Conservation (phyloP, 2,329 filamentous ascomycete genomes). For the Boeremia lycopersici region DNA sequence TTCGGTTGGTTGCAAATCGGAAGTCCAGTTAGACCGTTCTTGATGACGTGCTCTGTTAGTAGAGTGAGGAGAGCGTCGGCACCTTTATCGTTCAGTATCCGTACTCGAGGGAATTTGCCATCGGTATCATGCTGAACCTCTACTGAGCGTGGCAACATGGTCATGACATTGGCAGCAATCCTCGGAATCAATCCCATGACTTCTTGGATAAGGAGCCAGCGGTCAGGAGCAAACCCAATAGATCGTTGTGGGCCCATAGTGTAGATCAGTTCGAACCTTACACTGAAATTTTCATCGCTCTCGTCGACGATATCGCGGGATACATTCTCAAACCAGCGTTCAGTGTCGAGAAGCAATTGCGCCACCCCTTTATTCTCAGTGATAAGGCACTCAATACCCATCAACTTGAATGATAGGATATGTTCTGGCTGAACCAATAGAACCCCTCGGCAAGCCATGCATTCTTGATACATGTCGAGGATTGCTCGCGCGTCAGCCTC, state of each 20-base stretch:
- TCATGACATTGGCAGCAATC: slow-evolving; percentile 43
- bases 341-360: slow-evolving; percentile 46
- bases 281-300: slow-evolving; percentile 67
- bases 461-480: slow-evolving; percentile 51
- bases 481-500: slow-evolving; percentile 46
- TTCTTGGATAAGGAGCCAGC: slow-evolving; percentile 64
- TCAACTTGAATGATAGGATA: slow-evolving; percentile 66
- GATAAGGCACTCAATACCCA: slow-evolving; percentile 60
- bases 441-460: slow-evolving; percentile 59
- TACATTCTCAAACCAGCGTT: slow-evolving; percentile 53
- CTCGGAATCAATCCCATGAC: slow-evolving; percentile 55
- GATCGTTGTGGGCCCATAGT: slow-evolving; percentile 61
- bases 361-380: slow-evolving; percentile 36
- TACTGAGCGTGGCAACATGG: slow-evolving; percentile 47
- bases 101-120: slow-evolving; percentile 55
- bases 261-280: slow-evolving; percentile 68
- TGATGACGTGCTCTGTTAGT: slow-evolving; percentile 50
- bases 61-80: slow-evolving; percentile 33
- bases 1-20: slow-evolving; percentile 49
- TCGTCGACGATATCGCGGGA: slow-evolving; percentile 68
- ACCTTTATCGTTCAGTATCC: slow-evolving; percentile 53
- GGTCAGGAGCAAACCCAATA: slow-evolving; percentile 59
- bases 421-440: slow-evolving; percentile 69
- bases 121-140: slow-evolving; percentile 47
- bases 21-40: slow-evolving; percentile 53